Conservation (phyloP, 1,284 basidiomycete genomes). For the Boletus mariae region DNA sequence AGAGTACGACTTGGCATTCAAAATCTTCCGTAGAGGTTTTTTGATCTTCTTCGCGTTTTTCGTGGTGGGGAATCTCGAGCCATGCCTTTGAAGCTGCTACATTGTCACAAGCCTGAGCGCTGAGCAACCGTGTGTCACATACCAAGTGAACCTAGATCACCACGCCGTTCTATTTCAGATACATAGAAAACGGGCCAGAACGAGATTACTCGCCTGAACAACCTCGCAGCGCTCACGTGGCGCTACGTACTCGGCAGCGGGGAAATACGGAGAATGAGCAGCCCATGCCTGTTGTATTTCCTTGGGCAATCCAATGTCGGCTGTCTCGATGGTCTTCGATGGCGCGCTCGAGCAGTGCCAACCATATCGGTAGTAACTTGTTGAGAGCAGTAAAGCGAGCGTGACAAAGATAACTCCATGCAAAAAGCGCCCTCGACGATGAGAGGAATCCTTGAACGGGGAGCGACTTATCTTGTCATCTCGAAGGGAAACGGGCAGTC, state of each 20-base stretch:
- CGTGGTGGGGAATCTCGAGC: conserved; percentile 73
- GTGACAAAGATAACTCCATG: conserved; percentile 9
- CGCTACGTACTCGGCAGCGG: conserved; percentile 43
- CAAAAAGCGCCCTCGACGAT: conserved; percentile 4
- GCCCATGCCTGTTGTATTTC: conserved; percentile 45
- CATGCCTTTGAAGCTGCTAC: conserved; percentile 78
- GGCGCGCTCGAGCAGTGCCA: conserved; percentile 1
- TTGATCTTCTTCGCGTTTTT: conserved; percentile 46
- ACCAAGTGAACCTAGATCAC: conserved; percentile 57
- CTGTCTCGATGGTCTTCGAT: neutral
- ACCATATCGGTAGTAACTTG: conserved; percentile 13
- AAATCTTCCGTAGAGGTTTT: conserved; percentile 50
- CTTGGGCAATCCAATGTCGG: conserved; percentile 16
- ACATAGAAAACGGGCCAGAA: neutral
- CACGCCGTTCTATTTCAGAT: neutral
- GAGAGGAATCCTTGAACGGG: neutral
- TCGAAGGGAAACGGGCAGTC: conserved; percentile 10
- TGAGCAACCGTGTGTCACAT: conserved; percentile 19
- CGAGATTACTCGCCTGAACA: conserved; percentile 44
- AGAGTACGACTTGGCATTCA: conserved; percentile 41
- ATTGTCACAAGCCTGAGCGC: conserved; percentile 6
- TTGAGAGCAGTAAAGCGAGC: conserved; percentile 17
- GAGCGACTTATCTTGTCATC: conserved; percentile 6
- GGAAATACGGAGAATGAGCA: conserved; percentile 57
- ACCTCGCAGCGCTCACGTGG: conserved; percentile 51